These are phyloP conservation scores for Hordeum pubiflorum DNA, from an alignment of 202 grass and related monocot species.

Conservation along the genomic window DNA sequence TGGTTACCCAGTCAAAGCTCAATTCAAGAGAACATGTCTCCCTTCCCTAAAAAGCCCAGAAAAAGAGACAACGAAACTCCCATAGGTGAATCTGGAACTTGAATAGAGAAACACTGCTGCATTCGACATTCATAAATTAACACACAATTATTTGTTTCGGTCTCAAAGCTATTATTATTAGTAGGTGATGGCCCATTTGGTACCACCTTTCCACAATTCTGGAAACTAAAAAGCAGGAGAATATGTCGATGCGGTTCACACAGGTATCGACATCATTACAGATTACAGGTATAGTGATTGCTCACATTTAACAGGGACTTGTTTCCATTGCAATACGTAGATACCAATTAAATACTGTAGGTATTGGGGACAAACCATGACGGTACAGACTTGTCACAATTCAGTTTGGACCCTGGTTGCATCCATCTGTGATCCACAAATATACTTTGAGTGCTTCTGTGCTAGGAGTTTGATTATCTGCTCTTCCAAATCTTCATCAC, in stretches of 20 bases:
- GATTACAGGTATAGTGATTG: neutral
- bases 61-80: no score
- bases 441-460: constrained; percentile 46
- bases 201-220: neutral
- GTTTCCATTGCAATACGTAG: neutral
- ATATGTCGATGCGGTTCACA: neutral
- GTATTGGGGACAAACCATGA: neutral
- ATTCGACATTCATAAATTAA: neutral
- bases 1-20: no score
- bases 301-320: neutral
- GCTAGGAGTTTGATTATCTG: constrained; percentile 48
- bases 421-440: constrained; percentile 14
- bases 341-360: neutral
- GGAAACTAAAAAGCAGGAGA: neutral
- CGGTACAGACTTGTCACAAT: neutral
- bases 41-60: no score
- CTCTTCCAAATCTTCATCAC: constrained; percentile 60
- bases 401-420: constrained; percentile 13
- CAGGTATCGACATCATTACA: neutral
- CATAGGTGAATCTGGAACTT: no score
- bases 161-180: neutral
- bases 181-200: neutral
- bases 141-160: neutral
- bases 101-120: neutral
- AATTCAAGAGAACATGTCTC: no score